Base-by-base conservation (phyloP, 306 rosid species). In the Medicago arabica region DNA sequence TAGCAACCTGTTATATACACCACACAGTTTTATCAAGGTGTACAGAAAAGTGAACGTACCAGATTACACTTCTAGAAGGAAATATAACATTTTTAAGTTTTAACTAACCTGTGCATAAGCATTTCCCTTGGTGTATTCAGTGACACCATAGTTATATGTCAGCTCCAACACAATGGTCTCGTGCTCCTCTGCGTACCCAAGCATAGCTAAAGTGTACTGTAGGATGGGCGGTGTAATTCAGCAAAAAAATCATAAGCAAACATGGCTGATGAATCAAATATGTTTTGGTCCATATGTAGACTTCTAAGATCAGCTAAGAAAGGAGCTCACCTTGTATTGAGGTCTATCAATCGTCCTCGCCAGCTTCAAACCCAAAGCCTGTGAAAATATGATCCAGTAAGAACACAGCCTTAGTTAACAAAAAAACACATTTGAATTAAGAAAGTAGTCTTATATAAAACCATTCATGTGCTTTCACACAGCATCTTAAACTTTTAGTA, bases 131-230 rank as follows among this genome's bases (percentile, higher is more conserved):
- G 98, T 83, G 69, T 92, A 92, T 71, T 92, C 96, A 12, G 92
- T 90, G 82, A 89, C 97, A 72, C 91, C 98, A 83, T 95, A 90
- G 83, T 96, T 96, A 75, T 92, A 96, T 34, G 99, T 90, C 89
- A 95, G 85, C 89, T 95, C 99, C 80, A 95, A 87, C 67, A 90
- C 96, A 34, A 83, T 87, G 36, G 97, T 92, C 91, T 90, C 85
- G 25, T 86, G 80, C 81, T 96, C 99, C 74, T 90, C 98, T 12
- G 86, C 96, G 78, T 92, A 92, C 36, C 97, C 99, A 83, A 96
- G 69, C 88, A 96, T 85, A 66, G 96, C 99, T 69, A 92, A 0
- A 36, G 87, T 54, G 84, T 92, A 96, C 98, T 95, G 97, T 28
- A 75, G 70, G 38, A 69, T 55, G 87, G 38, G 67, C 54, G 71